Evolutionary conservation across 1,139 yeast genomes (phyloP), one percentile per base, ranked within the genome.

Genomic region (Blastobotrys apis): DNA sequence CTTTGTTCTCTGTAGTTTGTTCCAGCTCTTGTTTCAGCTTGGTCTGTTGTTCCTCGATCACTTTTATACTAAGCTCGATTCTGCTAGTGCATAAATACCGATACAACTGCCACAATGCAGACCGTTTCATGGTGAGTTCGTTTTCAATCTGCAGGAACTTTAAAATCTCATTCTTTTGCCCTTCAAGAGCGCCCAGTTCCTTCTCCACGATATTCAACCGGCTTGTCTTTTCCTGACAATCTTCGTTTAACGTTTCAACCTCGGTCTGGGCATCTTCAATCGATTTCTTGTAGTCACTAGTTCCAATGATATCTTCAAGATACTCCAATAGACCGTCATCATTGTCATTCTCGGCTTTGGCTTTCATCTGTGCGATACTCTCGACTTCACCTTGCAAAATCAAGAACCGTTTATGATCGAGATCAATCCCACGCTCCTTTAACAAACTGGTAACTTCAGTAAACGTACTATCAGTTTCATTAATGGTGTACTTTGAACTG

Each of bases 361-460:
- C 85, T 60, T 90, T 90, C 99, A 94, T 94, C 63, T 92, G 97
- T 0, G 98, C 97, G 60, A 94, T 94, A 47, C 92, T 84, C 66
- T 94, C 99, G 32, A 94, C 98, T 63, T 94, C 99, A 58, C 99
- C 99, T 66, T 94, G 99, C 37, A 94, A 71, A 59, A 94, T 94
- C 54, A 94, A 73, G 58, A 94, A 94, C 54, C 99, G 73, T 60
- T 94, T 92, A 63, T 94, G 98, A 57, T 90, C 95, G 52, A 94
- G 72, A 65, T 94, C 98, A 47, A 94, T 84, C 1, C 98, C 98
- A 57, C 87, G 80, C n/a, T 76, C 80, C 50, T 80, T 79, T 45
- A 94, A 71, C 33, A 85, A 68, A 1, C 69, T 69, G 0, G 97
- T 86, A 0, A 94, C 97, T 54, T 84, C 87, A 0, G 86, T 78